Conservation (phyloP, 2,329 filamentous ascomycete species). For the Fusarium nisikadoi region DNA sequence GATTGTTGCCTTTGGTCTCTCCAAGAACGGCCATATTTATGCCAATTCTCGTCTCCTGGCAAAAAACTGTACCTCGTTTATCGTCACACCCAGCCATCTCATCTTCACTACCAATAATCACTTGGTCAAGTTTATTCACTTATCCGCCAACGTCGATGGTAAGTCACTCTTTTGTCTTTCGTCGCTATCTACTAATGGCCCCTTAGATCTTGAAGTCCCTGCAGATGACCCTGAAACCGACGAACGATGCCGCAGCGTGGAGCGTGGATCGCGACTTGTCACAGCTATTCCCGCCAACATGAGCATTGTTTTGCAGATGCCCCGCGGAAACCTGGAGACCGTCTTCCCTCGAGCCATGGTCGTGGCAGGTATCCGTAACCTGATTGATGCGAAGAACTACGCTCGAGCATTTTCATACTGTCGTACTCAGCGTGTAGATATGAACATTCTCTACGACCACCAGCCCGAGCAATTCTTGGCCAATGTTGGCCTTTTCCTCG, state of each 20-base stretch:
- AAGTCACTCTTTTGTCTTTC: constrained; percentile 38
- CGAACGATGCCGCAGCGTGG: constrained; percentile 90
- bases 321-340: constrained; percentile 93
- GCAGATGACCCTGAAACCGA: constrained; percentile 90
- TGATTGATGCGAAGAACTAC: constrained; percentile 85
- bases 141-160: constrained; percentile 72
- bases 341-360: constrained; percentile 94
- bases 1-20: constrained; percentile 70
- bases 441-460: constrained; percentile 97
- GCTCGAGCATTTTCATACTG: constrained; percentile 86
- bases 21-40: constrained; percentile 80
- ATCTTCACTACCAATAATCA: constrained; percentile 94
- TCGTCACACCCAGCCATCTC: constrained; percentile 82
- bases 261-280: constrained; percentile 86
- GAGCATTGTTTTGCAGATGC: constrained; percentile 91
- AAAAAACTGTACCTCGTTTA: constrained; percentile 92
- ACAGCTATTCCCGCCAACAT: constrained; percentile 91
- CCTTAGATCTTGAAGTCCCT: constrained; percentile 80
- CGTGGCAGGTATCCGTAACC: constrained; percentile 84
- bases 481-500: constrained; percentile 79
- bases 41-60: constrained; percentile 78
- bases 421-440: constrained; percentile 92
- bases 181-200: constrained; percentile 33
- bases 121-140: constrained; percentile 91
- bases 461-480: constrained; percentile 85